Conservation (phyloP, 495 filamentous ascomycete species). For the Penicillium cataractarum region DNA sequence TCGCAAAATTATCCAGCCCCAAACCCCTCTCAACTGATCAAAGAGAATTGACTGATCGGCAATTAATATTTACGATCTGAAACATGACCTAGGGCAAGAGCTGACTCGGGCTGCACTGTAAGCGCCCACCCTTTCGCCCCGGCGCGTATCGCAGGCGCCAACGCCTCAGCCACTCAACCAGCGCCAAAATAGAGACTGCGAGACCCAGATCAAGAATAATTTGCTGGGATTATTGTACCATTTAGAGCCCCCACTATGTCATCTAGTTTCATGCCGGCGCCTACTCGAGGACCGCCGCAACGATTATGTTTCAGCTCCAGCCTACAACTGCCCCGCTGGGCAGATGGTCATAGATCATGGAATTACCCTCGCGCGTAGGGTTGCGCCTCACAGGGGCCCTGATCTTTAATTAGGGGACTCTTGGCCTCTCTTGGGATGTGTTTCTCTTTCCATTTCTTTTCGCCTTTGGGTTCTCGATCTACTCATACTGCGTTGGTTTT, state of each 20-base stretch:
- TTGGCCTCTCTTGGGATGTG: background rate
- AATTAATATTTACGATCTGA: slow-evolving; percentile 12
- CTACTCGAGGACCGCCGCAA: slow-evolving; percentile 29
- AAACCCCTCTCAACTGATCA: background rate
- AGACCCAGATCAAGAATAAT: slow-evolving; percentile 21
- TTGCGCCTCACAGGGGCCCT: slow-evolving; percentile 14
- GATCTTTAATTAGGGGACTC: slow-evolving; percentile 26
- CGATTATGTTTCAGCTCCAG: slow-evolving; percentile 32
- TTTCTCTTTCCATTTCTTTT: slow-evolving; percentile 13
- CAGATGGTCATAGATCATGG: slow-evolving; percentile 14
- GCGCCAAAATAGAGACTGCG: slow-evolving; percentile 5
- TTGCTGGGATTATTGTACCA: slow-evolving; percentile 1
- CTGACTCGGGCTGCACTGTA: slow-evolving; percentile 14
- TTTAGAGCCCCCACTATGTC: slow-evolving; percentile 19
- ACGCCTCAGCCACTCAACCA: slow-evolving; percentile 24
- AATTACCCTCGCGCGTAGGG: slow-evolving; percentile 23
- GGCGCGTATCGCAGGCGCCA: slow-evolving; percentile 42
- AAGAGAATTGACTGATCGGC: background rate
- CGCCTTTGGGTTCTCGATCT: slow-evolving; percentile 8
- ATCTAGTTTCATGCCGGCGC: slow-evolving; percentile 45
- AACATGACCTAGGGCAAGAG: slow-evolving; percentile 16
- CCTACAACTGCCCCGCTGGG: slow-evolving; percentile 7
- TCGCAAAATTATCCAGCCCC: background rate
- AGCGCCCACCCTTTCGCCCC: slow-evolving; percentile 32
- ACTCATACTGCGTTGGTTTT: background rate